Base-by-base conservation (phyloP, 1,284 basidiomycete species). In the Inonotus hispidus region DNA sequence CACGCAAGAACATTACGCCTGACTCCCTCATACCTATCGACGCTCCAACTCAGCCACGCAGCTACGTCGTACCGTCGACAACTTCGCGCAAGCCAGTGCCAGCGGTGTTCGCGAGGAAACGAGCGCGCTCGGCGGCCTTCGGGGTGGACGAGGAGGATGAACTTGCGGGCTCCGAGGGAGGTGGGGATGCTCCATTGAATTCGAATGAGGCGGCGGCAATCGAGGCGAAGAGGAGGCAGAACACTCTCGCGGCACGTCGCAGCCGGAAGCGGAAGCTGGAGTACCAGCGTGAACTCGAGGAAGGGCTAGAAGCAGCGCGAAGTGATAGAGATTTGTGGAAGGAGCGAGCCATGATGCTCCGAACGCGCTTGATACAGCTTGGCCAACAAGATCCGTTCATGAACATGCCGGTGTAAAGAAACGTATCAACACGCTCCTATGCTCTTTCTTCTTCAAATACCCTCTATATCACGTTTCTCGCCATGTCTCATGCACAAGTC, bases 161-260 rank as follows among this genome's bases (percentile, higher is more conserved):
- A 61, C 81, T 81, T 23, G 78, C 77, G 41, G 74, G 80, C 13
- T 68, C 60, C 59, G 68, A 76, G 63, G 70, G 19, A 35, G 71
- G 32, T 66, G 16, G 14, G 25, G 64, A 49, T 23, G 66, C 75
- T n/a, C 71, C 72, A 10, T 73, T 75, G 52, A 73, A 74, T 61
- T 72, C 73, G 41, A 75, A 75, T 1, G 86, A 84, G 70, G 71
- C 80, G 66, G 80, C 86, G 64, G 82, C 84, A 59, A 91, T 93
- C 66, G 88, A 87, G 72, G 78, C 78, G 25, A 93, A 93, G 79
- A 81, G 90, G 47, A 79, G 87, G 2, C 85, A 89, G 71, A 93
- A 93, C 71, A 92, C 90, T 1, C 71, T 93, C 13, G 91, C 90
- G 0, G 90, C 90, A 43, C 79, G 90, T 7, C 81, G 87, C 59